A percentile compares a stretch with the other conserved stretches of the same genome.
These are phyloP conservation scores for Boletus tomentosulus DNA, from an alignment of 768 basidiomycete species.

Conservation along the genomic window DNA sequence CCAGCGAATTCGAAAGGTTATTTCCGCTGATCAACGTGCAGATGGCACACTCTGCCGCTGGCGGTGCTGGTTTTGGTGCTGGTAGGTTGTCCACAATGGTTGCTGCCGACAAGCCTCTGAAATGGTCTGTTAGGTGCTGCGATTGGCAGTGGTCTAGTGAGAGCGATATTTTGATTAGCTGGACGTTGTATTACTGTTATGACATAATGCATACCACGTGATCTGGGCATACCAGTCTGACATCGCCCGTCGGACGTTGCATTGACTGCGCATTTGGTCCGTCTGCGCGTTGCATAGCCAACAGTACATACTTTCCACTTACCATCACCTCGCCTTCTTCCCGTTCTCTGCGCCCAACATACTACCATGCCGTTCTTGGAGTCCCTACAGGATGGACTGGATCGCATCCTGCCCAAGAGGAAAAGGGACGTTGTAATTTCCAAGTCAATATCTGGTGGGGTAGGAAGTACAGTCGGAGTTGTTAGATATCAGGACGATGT, in stretches of 20 bases:
- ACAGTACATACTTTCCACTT: slow-evolving; percentile 7
- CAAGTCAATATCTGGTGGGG: slow-evolving; percentile 46
- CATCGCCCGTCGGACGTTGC: slow-evolving; percentile 8
- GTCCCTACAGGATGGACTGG: slow-evolving; percentile 27
- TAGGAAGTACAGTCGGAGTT: slow-evolving; percentile 56
- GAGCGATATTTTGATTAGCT: slow-evolving; percentile 42
- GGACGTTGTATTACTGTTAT: background rate
- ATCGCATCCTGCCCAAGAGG: slow-evolving; percentile 26
- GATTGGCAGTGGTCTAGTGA: slow-evolving; percentile 47
- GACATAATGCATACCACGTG: slow-evolving; percentile 28
- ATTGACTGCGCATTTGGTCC: background rate
- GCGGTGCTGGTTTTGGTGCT: slow-evolving; percentile 76
- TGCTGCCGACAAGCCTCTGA: background rate
- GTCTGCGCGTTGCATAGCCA: slow-evolving; percentile 11
- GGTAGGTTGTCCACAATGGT: slow-evolving; percentile 37
- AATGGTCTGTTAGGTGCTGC: slow-evolving; percentile 39
- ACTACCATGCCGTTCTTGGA: slow-evolving; percentile 27
- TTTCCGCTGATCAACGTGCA: slow-evolving; percentile 21
- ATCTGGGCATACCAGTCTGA: background rate
- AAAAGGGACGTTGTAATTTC: slow-evolving; percentile 20
- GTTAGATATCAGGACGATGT: slow-evolving; percentile 70
- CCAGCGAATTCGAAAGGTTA: background rate
- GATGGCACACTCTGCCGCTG: slow-evolving; percentile 60
- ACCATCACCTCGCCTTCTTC: background rate
- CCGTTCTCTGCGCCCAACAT: background rate